Evolutionary conservation across 208 protist species (phyloP).

Genomic region (Leptomonas seymouri): DNA sequence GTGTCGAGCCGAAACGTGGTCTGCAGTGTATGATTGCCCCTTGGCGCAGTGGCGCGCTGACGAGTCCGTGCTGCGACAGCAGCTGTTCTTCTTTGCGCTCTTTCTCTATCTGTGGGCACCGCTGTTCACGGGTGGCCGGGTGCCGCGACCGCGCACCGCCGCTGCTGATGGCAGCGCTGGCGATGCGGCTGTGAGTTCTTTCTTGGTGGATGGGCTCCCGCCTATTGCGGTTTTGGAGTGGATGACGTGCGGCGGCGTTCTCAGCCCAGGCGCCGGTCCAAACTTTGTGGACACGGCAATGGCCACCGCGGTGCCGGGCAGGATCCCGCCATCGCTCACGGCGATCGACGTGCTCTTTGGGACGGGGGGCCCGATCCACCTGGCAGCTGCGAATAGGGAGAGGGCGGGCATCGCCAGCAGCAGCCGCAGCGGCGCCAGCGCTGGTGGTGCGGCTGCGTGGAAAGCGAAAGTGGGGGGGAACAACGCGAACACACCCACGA

Average conservation of each 20-base stretch:
- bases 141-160: constrained; percentile 8
- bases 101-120: constrained; percentile 79
- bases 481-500: constrained; percentile 1
- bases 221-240: constrained; percentile 72
- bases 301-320: constrained; percentile 13
- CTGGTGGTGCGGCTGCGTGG: constrained; percentile 20
- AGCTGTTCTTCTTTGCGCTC: constrained; percentile 85
- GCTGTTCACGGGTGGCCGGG: constrained; percentile 63
- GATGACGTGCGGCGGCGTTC: constrained; percentile 52
- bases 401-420: background rate
- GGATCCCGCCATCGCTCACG: constrained; percentile 25
- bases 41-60: constrained; percentile 48
- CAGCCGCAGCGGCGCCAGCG: constrained; percentile 8
- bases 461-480: constrained; percentile 18
- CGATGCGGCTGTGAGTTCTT: constrained; percentile 17
- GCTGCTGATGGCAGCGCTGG: background rate
- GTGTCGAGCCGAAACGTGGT: constrained; percentile 69
- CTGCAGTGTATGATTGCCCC: constrained; percentile 56
- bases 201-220: constrained; percentile 42
- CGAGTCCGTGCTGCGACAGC: constrained; percentile 68
- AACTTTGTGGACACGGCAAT: constrained; percentile 23
- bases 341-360: constrained; percentile 34
- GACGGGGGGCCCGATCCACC: constrained; percentile 24
- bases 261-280: constrained; percentile 5
- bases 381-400: constrained; percentile 10